Evolutionary conservation across 495 filamentous ascomycete species (phyloP).

Genomic region (Penicillium soppii): DNA sequence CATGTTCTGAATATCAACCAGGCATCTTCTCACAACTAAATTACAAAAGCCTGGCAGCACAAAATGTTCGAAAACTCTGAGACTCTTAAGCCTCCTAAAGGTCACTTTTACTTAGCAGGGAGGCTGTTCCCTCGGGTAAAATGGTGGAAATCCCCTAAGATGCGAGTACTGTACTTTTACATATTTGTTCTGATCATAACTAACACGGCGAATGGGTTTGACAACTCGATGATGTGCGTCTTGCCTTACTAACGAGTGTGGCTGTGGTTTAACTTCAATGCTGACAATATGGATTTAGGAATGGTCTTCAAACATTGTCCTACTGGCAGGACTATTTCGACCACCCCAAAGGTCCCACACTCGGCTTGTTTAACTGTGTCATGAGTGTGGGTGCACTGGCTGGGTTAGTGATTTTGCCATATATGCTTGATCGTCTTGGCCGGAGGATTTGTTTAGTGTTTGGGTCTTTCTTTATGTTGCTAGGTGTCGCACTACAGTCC

Average conservation of each 20-base stretch:
- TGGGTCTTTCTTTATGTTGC: conserved; percentile 22
- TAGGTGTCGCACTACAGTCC: conserved; percentile 17
- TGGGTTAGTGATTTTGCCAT: conserved; percentile 19
- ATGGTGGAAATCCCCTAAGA: conserved; percentile 27
- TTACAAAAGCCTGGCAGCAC: too few relatives aligned
- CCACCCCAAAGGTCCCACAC: conserved; percentile 28
- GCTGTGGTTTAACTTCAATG: too few relatives aligned
- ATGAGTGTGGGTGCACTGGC: conserved; percentile 23
- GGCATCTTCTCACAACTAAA: too few relatives aligned
- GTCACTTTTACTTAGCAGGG: conserved; percentile 27
- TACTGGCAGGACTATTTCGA: conserved; percentile 47
- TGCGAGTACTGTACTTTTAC: conserved; percentile 27
- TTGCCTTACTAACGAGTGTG: too few relatives aligned
- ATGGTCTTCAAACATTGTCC: conserved; percentile 48
- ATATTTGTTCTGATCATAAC: conserved; percentile 21
- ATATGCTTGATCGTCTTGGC: conserved; percentile 19
- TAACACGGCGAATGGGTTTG: conserved; percentile 27
- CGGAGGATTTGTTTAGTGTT: conserved; percentile 14
- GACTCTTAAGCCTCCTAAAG: conserved; percentile 16
- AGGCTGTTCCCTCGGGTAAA: conserved; percentile 20
- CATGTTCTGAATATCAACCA: not conserved
- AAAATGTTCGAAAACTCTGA: not conserved
- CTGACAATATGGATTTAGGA: conserved; percentile 13
- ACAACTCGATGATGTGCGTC: conserved; percentile 39
- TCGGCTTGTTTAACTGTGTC: conserved; percentile 25